Base-by-base conservation (phyloP, 306 rosid species). In the Vigna radiata region DNA sequence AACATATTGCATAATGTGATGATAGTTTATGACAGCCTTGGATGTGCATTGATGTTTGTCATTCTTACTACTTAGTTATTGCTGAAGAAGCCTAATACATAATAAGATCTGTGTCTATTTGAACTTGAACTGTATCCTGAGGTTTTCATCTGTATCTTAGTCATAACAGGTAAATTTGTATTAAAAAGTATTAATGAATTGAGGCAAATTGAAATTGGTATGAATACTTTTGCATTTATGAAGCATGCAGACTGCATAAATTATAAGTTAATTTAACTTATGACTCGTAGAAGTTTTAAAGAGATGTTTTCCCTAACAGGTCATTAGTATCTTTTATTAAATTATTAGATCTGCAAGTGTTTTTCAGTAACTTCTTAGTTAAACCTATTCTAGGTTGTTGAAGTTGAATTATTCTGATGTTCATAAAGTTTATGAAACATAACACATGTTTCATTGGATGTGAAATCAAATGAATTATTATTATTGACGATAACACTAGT, bases 31-130 rank as follows among this genome's bases (percentile, higher is more conserved):
- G 33, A 23, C 25, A 41, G 36, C 36, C 58, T 48, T 29, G 33
- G 64, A 55, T 48, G 31, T 63, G 46, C 23, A n/a, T 62, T 73
- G 62, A n/a, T 70, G 10, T 56, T 29, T 72, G 14, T 18, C 54
- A 59, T 77, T 67, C 72, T 77, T 68, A 58, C 68, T 80, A 31
- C 29, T 10, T 8, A 50, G 65, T 37, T 27, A 52, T 49, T 15
- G 10, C 50, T 29, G 44, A 27, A 29, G 43, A 27, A 60, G 18
- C 41, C 41, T 4, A 18, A 60, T 29, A 25, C 4, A 29, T 29
- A 23, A 23, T 56, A 27, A 5, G 41, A 60, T 60, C 41, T 7
- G 7, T 3, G 19, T 43, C 47, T 43, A 10, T 43, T 43, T 43
- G 14, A 43, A 43, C 11, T 43, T 9, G 2, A 43, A 43, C 47